Base-by-base conservation (phyloP, 2,329 filamentous ascomycete genomes). In the Balansia obtecta region DNA sequence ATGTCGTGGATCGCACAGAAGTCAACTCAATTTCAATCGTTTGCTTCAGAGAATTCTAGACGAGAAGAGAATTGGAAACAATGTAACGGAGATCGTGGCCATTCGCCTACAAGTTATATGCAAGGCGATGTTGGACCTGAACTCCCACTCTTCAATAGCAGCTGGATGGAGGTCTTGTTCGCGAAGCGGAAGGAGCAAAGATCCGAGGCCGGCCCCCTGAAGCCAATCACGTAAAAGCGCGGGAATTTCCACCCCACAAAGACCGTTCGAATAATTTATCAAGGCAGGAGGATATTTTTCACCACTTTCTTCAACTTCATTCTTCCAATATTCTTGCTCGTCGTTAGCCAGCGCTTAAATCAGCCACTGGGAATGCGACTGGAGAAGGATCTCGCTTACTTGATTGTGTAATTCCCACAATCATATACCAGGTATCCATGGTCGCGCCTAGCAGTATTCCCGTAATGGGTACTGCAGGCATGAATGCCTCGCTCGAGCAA, bases 361-460 rank as follows among this genome's bases (percentile, higher is more conserved):
- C 50, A 49, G 50, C 38, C 43, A 38, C n/a, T 13, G 39, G 46
- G 50, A 13, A 18, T 15, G 13, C 13, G 33, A 47, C 46, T 37
- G 34, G 10, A 15, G 10, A 32, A 38, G 37, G 16, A 22, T 27
- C 34, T 20, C 37, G 18, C 18, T 32, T 27, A 9, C n/a, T 18
- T 46, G 43, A 46, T 34, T 39, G 18, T 38, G 42, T 13, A 18
- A 34, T 45, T 39, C 32, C 27, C 18, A 43, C 50, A 48, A 6
- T 46, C 42, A 6, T 18, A 34, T 41, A 13, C 15, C 40, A 45
- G 33, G 38, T 39, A 45, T 41, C 16, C 16, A 53, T 51, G 49
- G 38, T 43, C 18, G 38, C 30, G 53, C 55, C 57, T 51, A 60
- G 56, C 53, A 56, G 51, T 46, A 54, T 57, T 52, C 51, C 57